These are phyloP conservation scores for Colletotrichum endophyticum DNA, from an alignment of 2,329 filamentous ascomycete species.

Conservation along the genomic window DNA sequence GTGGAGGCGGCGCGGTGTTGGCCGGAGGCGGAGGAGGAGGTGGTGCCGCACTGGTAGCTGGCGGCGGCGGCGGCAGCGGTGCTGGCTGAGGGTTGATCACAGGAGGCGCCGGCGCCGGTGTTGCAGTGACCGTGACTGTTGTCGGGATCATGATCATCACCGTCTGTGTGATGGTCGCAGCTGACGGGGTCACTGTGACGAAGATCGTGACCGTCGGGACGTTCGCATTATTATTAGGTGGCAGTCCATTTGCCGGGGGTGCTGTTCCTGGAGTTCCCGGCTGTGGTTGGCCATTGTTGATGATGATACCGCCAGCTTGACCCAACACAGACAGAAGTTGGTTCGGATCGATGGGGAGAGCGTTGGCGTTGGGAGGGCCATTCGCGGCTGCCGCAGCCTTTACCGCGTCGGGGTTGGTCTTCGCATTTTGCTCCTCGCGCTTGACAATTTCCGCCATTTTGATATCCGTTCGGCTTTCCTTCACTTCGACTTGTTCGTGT, in stretches of 20 bases:
- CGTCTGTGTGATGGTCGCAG: neutral
- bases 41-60: neutral
- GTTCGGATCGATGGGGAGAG: slow-evolving; percentile 5
- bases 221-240: slow-evolving; percentile 15
- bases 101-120: neutral
- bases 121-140: slow-evolving; percentile 10
- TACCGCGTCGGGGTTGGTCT: neutral
- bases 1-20: neutral
- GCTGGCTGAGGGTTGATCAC: neutral
- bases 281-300: neutral
- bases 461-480: neutral
- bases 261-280: neutral
- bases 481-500: neutral
- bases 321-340: slow-evolving; percentile 9
- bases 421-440: neutral
- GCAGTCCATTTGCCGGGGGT: neutral
- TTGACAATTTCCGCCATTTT: neutral
- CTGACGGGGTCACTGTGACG: neutral
- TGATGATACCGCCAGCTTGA: neutral
- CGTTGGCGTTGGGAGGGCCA: neutral
- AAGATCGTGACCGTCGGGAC: slow-evolving; percentile 15
- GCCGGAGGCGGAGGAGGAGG: neutral
- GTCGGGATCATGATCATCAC: slow-evolving; percentile 10
- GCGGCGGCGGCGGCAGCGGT: neutral
- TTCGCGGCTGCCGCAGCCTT: neutral